Conservation (phyloP, 805 yeast species). For the Metschnikowia sp. region DNA sequence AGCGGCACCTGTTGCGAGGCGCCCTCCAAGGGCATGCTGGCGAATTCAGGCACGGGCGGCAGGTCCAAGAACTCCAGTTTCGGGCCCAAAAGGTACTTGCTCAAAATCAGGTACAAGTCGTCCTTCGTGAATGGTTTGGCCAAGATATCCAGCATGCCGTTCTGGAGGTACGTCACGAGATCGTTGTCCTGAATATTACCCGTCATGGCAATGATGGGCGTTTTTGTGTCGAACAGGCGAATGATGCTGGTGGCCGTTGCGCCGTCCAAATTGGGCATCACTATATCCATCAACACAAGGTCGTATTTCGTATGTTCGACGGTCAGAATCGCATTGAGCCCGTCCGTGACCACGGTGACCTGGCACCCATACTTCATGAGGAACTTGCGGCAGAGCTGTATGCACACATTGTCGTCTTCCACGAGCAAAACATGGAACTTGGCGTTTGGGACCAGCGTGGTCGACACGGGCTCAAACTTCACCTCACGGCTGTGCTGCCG, state of each 20-base stretch:
- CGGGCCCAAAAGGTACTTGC: constrained; percentile 56
- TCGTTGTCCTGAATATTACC: constrained; percentile 84
- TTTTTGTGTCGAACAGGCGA: constrained; percentile 73
- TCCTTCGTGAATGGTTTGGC: constrained; percentile 93
- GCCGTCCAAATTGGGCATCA: constrained; percentile 86
- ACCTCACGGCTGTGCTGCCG: constrained; percentile 3
- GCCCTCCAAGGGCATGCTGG: constrained; percentile 11
- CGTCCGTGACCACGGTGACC: constrained; percentile 91
- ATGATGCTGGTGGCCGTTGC: constrained; percentile 89
- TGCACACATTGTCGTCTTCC: constrained; percentile 80
- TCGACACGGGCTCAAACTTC: constrained; percentile 12
- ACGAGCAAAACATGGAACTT: constrained; percentile 72
- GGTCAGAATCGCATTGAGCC: constrained; percentile 78
- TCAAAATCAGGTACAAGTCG: constrained; percentile 73
- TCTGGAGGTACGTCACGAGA: constrained; percentile 71
- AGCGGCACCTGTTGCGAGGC: constrained; percentile 6
- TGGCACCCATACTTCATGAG: constrained; percentile 85
- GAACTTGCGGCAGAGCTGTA: constrained; percentile 78
- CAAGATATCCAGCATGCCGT: constrained; percentile 89
- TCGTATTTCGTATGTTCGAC: constrained; percentile 71
- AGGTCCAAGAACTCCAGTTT: constrained; percentile 16
- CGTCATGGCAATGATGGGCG: constrained; percentile 94
- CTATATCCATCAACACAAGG: constrained; percentile 81
- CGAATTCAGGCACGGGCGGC: constrained; percentile 13
- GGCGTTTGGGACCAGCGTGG: constrained; percentile 28